Evolutionary conservation across 495 filamentous ascomycete genomes (phyloP).

Genomic region (Acidiella bohemica): DNA sequence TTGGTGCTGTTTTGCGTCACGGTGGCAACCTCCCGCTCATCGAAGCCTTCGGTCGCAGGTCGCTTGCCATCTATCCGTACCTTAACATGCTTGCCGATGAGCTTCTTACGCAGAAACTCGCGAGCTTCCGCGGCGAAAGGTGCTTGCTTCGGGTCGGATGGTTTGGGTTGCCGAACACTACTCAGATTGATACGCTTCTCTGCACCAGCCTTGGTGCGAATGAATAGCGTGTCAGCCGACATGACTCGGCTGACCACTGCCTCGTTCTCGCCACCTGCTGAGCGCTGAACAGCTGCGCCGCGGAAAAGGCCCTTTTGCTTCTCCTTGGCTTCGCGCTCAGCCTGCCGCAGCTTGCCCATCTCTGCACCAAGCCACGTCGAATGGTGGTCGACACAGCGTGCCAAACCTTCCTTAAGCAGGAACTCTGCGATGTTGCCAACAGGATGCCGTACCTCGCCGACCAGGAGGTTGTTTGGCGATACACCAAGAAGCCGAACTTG

Average conservation of each 20-base stretch:
- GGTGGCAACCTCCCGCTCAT: conserved; percentile 88
- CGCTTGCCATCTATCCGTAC: conserved; percentile 81
- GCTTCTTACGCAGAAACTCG: conserved; percentile 82
- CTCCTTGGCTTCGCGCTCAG: conserved; percentile 74
- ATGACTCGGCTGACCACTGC: conserved; percentile 72
- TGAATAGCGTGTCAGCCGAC: conserved; percentile 76
- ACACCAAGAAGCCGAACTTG: conserved; percentile 68
- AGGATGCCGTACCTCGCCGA: conserved; percentile 56
- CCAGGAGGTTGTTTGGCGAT: conserved; percentile 54
- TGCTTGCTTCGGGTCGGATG: conserved; percentile 62
- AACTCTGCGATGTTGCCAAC: conserved; percentile 84
- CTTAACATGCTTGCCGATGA: conserved; percentile 91
- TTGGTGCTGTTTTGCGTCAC: conserved; percentile 75
- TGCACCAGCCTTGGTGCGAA: conserved; percentile 65
- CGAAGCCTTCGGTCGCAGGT: conserved; percentile 77
- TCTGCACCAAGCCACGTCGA: conserved; percentile 72
- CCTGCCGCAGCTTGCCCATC: conserved; percentile 73
- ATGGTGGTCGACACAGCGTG: conserved; percentile 86
- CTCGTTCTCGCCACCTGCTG: conserved; percentile 48
- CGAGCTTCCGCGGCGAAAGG: conserved; percentile 88
- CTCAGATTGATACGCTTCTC: conserved; percentile 88
- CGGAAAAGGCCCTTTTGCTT: conserved; percentile 63
- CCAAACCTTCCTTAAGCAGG: conserved; percentile 74
- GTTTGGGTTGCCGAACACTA: conserved; percentile 83
- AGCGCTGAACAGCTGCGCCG: conserved; percentile 49